Evolutionary conservation across 2,329 filamentous ascomycete species (phyloP), one percentile per base, ranked within the genome.

Genomic region (Colletotrichum limetticola): DNA sequence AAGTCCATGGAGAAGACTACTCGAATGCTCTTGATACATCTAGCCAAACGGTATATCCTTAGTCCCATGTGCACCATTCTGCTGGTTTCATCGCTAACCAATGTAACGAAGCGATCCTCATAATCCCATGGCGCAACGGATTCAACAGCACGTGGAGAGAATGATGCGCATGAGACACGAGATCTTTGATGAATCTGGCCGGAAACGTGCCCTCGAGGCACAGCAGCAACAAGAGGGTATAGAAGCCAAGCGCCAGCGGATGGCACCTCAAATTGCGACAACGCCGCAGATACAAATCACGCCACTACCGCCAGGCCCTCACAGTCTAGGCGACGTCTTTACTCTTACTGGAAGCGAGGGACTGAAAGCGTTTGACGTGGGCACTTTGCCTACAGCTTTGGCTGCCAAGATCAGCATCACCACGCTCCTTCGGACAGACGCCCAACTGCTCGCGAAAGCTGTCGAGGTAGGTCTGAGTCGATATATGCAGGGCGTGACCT

Each of bases 1-100:
- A 95, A 92, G 82, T 98, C 96, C 5, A 97, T 99, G 91, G 96
- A 98, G 82, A 95, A 97, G 80, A 99, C 97, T 28, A 94, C 94
- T 3, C 91, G 95, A 78, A 91, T 95, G 76, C 85, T 99, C 59
- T 87, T 98, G 52, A 89, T 95, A 66, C 95, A 98, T 82, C 86
- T 98, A 66, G 87, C 93, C 76, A 96, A 96, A 84, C 90, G 91
- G 92, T 94, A 86, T 76, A 86, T 74, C 49, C 60, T 52, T 65
- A 57, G 58, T 46, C 56, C 42, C 28, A 49, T 62, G 28, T 53
- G 35, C 12, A 22, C 19, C 16, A 24, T 11, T 24, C 32, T 65
- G 35, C 24, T 19, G 7, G 60, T 60, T 53, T 28, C 28, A 22
- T 60, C 69, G 62, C 76, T 82, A 75, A 82, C 77, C 77, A 35